Conservation (phyloP, 2,329 filamentous ascomycete genomes). For the Exophiala phaeomuriformis region DNA sequence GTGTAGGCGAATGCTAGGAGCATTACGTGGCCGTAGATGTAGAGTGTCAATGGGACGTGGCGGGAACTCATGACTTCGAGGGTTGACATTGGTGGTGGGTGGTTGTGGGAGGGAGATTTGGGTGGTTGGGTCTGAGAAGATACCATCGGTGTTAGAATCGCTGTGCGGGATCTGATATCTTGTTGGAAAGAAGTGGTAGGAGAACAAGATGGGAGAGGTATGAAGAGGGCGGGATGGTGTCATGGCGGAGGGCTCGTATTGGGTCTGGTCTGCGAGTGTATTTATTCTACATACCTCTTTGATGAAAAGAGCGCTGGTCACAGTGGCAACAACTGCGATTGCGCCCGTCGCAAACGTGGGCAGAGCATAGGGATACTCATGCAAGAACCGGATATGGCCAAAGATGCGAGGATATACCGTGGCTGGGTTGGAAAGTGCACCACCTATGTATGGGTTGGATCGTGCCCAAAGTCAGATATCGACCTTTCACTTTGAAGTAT, state of each 20-base stretch:
- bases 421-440: constrained; percentile 60
- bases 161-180: no score
- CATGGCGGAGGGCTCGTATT: no score
- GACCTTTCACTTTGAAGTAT: not conserved
- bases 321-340: constrained; percentile 48
- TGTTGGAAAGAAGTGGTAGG: not conserved
- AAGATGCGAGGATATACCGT: constrained; percentile 56
- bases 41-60: constrained; percentile 59
- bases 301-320: constrained; percentile 50
- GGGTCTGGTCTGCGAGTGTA: no score
- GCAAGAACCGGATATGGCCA: constrained; percentile 50
- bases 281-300: constrained; percentile 44
- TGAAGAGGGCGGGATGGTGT: not conserved
- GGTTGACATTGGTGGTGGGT: constrained; percentile 37
- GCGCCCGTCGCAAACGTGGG: constrained; percentile 52
- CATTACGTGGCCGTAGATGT: constrained; percentile 59
- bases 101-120: constrained; percentile 1
- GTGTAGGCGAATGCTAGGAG: constrained; percentile 66
- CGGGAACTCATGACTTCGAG: constrained; percentile 54
- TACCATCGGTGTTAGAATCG: no score
- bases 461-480: not conserved
- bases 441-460: constrained; percentile 40
- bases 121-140: not conserved
- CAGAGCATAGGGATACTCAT: constrained; percentile 59
- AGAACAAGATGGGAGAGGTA: not conserved